Conservation (phyloP, 768 basidiomycete genomes). For the Lactifluus volemus region DNA sequence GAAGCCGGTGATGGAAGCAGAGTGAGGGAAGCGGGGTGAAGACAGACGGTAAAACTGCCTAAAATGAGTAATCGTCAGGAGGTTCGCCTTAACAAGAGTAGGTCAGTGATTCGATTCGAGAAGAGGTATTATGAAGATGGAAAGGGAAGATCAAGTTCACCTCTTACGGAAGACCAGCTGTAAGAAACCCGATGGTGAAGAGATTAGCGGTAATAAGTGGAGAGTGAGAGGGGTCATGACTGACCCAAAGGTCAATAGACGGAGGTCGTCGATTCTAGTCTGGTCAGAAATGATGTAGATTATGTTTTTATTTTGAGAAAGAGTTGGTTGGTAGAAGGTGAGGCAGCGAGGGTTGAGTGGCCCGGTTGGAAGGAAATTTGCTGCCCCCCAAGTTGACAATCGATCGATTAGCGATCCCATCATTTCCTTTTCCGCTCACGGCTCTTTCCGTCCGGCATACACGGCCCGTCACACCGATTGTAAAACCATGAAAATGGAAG, state of each 20-base stretch:
- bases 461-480: background rate
- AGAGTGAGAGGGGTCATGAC: conserved; percentile 10
- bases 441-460: background rate
- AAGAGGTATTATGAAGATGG: background rate
- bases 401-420: background rate
- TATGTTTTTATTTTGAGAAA: conserved; percentile 21
- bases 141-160: conserved; percentile 28
- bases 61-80: conserved; percentile 43
- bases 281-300: conserved; percentile 66
- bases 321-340: background rate
- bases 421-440: background rate
- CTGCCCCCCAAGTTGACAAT: background rate
- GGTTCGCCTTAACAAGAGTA: conserved; percentile 54
- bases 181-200: background rate
- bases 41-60: background rate
- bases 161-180: conserved; percentile 77
- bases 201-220: background rate
- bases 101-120: conserved; percentile 1
- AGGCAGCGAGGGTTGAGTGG: background rate
- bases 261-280: conserved; percentile 69
- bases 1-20: conserved; percentile 10
- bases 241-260: conserved; percentile 72
- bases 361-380: background rate
- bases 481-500: conserved; percentile 11
- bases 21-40: background rate